Evolutionary conservation across 2,329 filamentous ascomycete genomes (phyloP), one percentile per base, ranked within the genome.

Genomic region (Ceratocystis smalleyi): DNA sequence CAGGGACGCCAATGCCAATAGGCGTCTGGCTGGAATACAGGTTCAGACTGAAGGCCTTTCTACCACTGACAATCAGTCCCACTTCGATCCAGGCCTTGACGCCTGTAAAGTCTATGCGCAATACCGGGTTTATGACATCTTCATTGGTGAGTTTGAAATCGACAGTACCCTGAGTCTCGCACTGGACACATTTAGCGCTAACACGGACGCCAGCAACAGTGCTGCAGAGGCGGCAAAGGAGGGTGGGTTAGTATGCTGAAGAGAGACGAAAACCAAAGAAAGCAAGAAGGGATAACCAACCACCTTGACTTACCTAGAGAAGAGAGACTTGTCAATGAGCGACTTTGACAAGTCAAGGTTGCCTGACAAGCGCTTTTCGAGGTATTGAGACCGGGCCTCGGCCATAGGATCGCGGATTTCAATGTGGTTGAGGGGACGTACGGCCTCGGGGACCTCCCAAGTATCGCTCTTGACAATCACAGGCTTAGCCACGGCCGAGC

Each of bases 21-120:
- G 77, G 73, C 1, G 74, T 74, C 30, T 76, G 69, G 5, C 77
- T 77, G 6, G 75, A 74, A 68, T 76, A 80, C 0, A 83, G 72
- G 68, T 78, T 79, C 55, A 83, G 70, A 1, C 77, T 76, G 69
- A 83, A 80, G 22, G 77, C 77, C 19, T 79, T 74, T 10, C 74
- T 76, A 19, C 74, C 75, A 3, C 73, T 74, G 30, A 81, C 71
- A 6, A 72, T 71, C 0, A 81, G 73, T 59, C 78, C 76, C 5
- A 82, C 69, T 67, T 80, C 74, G 17, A 83, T 72, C 68, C 80
- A 80, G 6, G 81, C 73, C 70, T 82, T 79, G 67, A 83, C 70
- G 4, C 74, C 75, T 51, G 75, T 75, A 59, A 83, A 78, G 67
- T 77, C 73, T 2, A 83, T 70, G 19, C 74, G 73, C 30, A 77